A percentile compares a stretch with the other conserved stretches of the same genome.
phyloP scores from a whole-genome alignment of 192 early-diverging fungal species.

The Umbelopsis sp. region DNA sequence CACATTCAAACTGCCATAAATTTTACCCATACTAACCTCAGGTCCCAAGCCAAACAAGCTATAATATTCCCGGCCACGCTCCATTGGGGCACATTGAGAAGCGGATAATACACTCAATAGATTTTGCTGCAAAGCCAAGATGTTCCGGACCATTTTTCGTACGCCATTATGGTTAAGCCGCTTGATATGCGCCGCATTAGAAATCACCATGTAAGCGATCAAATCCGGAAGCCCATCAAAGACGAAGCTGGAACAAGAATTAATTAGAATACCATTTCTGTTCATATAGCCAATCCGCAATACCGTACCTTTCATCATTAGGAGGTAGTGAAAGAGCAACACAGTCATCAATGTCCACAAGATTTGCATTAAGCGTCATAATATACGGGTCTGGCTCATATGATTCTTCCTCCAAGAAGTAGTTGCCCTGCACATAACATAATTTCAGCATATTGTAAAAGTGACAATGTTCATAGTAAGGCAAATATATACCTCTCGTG shows the following conservation, averaged over 20 bases:
- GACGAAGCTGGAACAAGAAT: constrained; percentile 56
- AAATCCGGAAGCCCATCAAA: constrained; percentile 82
- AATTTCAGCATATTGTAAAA: not conserved
- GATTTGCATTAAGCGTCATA: constrained; percentile 75
- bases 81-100: constrained; percentile 66
- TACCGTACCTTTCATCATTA: constrained; percentile 57
- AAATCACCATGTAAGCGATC: constrained; percentile 68
- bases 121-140: constrained; percentile 86
- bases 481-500: constrained; percentile 66
- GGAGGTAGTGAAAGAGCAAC: constrained; percentile 62
- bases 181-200: constrained; percentile 70
- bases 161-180: constrained; percentile 70
- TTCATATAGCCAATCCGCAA: not conserved
- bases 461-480: not conserved
- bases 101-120: constrained; percentile 74
- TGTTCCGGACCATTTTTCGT: constrained; percentile 79
- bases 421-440: constrained; percentile 65
- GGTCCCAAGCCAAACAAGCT: constrained; percentile 65
- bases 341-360: constrained; percentile 76
- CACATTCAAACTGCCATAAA: not conserved
- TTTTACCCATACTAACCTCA: constrained; percentile 38
- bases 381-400: constrained; percentile 90
- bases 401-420: constrained; percentile 73
- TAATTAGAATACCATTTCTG: not conserved
- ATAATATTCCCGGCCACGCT: constrained; percentile 72